Evolutionary conservation across 139 green algal species (phyloP).

Genomic region (Marvania coccoides): DNA sequence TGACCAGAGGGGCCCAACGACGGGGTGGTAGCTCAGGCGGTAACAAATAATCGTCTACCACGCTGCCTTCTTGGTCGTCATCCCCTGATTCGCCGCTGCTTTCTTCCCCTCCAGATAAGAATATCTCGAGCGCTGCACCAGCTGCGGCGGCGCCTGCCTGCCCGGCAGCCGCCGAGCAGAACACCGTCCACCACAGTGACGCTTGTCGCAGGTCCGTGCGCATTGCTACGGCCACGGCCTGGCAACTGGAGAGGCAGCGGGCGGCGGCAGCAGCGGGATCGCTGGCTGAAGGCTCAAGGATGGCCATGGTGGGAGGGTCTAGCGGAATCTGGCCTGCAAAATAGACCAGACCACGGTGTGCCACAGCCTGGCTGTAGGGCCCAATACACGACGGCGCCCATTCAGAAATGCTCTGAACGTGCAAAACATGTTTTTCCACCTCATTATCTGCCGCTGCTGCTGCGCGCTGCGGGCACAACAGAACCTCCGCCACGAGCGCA

Average conservation of each 20-base stretch:
- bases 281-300: conserved; percentile 13
- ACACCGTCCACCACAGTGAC: conserved; percentile 47
- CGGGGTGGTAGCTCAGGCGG: conserved; percentile 17
- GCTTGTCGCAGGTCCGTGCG: conserved; percentile 29
- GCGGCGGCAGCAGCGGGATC: not conserved
- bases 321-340: conserved; percentile 56
- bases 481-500: conserved; percentile 16
- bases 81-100: not conserved
- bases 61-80: not conserved
- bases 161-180: conserved; percentile 22
- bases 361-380: conserved; percentile 83
- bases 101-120: not conserved
- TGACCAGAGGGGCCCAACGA: conserved; percentile 21
- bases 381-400: conserved; percentile 97
- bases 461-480: conserved; percentile 5
- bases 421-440: conserved; percentile 55
- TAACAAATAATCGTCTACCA: conserved; percentile 40
- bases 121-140: not conserved
- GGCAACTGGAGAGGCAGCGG: conserved; percentile 35
- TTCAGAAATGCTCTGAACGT: conserved; percentile 92
- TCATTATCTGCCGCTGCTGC: too few relatives aligned
- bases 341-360: conserved; percentile 18
- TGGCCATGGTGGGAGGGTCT: conserved; percentile 62
- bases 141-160: not conserved
- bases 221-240: conserved; percentile 54